Conservation (phyloP, 345 rosid genomes). For the Anacardium occidentale region DNA sequence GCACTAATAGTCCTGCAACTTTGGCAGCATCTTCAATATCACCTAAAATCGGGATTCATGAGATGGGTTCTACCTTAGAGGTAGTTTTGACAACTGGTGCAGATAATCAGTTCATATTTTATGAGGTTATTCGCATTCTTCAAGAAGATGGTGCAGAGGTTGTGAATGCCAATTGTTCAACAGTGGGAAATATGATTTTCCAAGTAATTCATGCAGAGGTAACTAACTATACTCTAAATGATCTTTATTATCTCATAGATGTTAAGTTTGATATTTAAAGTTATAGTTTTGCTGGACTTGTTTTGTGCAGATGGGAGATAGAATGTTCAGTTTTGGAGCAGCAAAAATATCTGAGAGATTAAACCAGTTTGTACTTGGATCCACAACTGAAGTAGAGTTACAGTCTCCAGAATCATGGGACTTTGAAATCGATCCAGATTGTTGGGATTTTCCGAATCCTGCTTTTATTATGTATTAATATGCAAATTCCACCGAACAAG, state of each 20-base stretch:
- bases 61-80: constrained; percentile 37
- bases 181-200: constrained; percentile 25
- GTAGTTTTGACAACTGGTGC: constrained; percentile 31
- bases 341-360: constrained; percentile 36
- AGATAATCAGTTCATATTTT: constrained; percentile 33
- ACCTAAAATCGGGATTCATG: constrained; percentile 37
- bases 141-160: constrained; percentile 43
- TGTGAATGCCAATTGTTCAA: constrained; percentile 36
- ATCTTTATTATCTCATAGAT: background rate
- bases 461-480: background rate
- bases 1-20: background rate
- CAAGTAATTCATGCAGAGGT: constrained; percentile 48
- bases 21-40: constrained; percentile 10
- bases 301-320: constrained; percentile 32
- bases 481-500: background rate
- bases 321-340: constrained; percentile 30
- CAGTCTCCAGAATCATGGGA: constrained; percentile 19
- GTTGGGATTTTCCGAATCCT: constrained; percentile 15
- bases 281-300: background rate
- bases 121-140: constrained; percentile 40
- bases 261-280: background rate
- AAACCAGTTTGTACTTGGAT: constrained; percentile 37
- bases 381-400: constrained; percentile 9
- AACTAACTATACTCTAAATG: background rate
- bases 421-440: constrained; percentile 14